Conservation (phyloP, 768 basidiomycete species). For the Mycena indigotica region DNA sequence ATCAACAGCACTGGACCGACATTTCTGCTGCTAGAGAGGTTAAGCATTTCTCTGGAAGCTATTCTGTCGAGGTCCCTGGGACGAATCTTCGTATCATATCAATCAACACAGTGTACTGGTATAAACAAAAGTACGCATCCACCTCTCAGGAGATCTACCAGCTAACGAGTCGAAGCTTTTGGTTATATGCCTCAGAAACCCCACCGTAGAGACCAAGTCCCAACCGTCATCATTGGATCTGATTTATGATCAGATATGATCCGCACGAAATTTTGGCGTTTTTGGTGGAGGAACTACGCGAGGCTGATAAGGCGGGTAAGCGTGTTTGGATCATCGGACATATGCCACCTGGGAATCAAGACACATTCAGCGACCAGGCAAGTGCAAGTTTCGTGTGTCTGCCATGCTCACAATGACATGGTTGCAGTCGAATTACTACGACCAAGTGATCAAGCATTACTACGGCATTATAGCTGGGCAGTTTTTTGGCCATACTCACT, state of each 20-base stretch:
- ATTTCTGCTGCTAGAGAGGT: constrained; percentile 44
- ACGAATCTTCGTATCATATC: constrained; percentile 59
- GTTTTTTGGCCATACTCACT: constrained; percentile 64
- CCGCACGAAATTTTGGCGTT: constrained; percentile 64
- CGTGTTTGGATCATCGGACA: constrained; percentile 66
- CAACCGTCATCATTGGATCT: not conserved
- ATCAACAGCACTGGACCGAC: constrained; percentile 47
- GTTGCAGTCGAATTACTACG: constrained; percentile 59
- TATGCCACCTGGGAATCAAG: constrained; percentile 53
- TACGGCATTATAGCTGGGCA: constrained; percentile 59
- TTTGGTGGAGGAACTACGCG: constrained; percentile 53
- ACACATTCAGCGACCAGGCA: constrained; percentile 56
- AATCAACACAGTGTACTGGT: constrained; percentile 64
- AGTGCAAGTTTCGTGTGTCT: constrained; percentile 2
- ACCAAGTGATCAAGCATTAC: constrained; percentile 64
- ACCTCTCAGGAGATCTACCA: too few species aligned
- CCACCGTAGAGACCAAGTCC: constrained; percentile 37
- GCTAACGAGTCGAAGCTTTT: constrained; percentile 53
- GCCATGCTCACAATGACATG: not conserved
- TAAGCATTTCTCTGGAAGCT: constrained; percentile 55
- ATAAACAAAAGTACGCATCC: constrained; percentile 56
- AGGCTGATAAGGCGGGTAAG: constrained; percentile 60
- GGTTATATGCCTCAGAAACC: constrained; percentile 58
- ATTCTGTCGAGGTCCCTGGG: constrained; percentile 49
- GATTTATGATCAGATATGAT: constrained; percentile 41